Percentiles rank a stretch among this genome's conserved stretches.
These are phyloP conservation scores for Pseudogymnoascus sp. DNA, from an alignment of 2,329 filamentous ascomycete genomes.

Conservation along the genomic window DNA sequence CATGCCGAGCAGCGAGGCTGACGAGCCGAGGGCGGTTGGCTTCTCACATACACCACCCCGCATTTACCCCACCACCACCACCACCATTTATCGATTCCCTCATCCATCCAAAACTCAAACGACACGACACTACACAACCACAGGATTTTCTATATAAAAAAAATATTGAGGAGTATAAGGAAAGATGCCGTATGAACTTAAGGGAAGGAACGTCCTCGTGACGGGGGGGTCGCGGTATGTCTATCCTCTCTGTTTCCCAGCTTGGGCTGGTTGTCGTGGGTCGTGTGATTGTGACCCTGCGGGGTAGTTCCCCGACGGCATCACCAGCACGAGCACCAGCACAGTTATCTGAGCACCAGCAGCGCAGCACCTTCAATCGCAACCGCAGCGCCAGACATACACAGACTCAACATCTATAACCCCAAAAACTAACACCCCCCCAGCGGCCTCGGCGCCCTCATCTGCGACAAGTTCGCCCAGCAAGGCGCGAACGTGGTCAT, in stretches of 20 bases:
- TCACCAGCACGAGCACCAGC: background rate
- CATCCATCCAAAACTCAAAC: too few relatives aligned
- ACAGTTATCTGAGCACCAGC: background rate
- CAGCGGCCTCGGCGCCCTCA: conserved; percentile 55
- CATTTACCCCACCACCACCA: background rate
- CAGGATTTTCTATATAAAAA: background rate
- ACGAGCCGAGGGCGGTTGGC: background rate
- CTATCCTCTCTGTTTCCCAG: background rate
- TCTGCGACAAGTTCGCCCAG: conserved; percentile 52
- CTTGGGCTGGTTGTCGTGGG: too few relatives aligned
- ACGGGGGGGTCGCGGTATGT: conserved; percentile 55
- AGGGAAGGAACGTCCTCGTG: conserved; percentile 53
- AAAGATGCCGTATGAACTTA: conserved; percentile 54
- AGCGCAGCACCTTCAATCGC: too few relatives aligned
- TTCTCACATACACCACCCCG: background rate
- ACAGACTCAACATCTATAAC: too few relatives aligned
- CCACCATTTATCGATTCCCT: background rate
- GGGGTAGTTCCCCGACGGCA: background rate
- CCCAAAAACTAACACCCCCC: background rate
- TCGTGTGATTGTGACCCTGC: background rate
- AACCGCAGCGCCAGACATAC: too few relatives aligned
- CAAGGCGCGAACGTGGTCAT: conserved; percentile 57
- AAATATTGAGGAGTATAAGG: background rate
- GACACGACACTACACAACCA: too few relatives aligned
- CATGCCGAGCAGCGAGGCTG: background rate